These are phyloP conservation scores for Coemansia sp. DNA, from an alignment of 192 early-diverging fungal genomes.

Conservation along the genomic window DNA sequence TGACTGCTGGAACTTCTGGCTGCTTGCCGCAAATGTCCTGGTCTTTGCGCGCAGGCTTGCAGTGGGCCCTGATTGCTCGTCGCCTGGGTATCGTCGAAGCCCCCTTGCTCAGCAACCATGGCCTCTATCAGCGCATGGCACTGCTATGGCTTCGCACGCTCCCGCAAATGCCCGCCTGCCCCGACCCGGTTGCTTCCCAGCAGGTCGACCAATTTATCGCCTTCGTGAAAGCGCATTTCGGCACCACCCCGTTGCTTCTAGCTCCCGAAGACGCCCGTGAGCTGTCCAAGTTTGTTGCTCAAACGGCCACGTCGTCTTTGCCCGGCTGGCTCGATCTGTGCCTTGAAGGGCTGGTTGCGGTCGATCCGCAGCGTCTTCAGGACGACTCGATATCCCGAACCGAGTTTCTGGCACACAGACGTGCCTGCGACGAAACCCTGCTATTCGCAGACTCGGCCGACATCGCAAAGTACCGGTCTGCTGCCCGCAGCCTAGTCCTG, in stretches of 20 bases:
- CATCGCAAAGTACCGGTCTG: not conserved
- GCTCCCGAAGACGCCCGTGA: conserved; percentile 7
- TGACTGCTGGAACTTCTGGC: not conserved
- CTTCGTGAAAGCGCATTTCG: conserved; percentile 16
- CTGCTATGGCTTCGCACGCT: conserved; percentile 30
- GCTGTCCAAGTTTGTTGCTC: conserved; percentile 12
- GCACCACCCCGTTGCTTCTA: conserved; percentile 16
- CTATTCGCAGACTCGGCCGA: conserved; percentile 2
- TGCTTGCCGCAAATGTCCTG: conserved; percentile 15
- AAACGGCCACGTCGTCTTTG: not conserved
- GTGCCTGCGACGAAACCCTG: conserved; percentile 7
- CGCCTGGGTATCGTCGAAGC: conserved; percentile 33
- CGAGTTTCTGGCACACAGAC: conserved; percentile 15
- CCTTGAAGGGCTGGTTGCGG: conserved; percentile 7
- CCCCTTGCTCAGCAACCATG: conserved; percentile 23
- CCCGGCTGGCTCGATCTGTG: conserved; percentile 9
- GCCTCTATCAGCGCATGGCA: conserved; percentile 26
- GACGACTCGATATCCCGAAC: not conserved
- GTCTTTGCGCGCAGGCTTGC: conserved; percentile 30
- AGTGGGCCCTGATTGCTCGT: conserved; percentile 36
- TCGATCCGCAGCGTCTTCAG: conserved; percentile 1
- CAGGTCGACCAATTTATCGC: conserved; percentile 3
- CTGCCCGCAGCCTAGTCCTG: not conserved
- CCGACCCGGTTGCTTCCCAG: not conserved
- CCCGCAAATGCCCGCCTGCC: conserved; percentile 20